Percentiles rank a stretch among this genome's conserved stretches.
Conservation (phyloP, 257 asterid species). For the Buddleja alternifolia region DNA sequence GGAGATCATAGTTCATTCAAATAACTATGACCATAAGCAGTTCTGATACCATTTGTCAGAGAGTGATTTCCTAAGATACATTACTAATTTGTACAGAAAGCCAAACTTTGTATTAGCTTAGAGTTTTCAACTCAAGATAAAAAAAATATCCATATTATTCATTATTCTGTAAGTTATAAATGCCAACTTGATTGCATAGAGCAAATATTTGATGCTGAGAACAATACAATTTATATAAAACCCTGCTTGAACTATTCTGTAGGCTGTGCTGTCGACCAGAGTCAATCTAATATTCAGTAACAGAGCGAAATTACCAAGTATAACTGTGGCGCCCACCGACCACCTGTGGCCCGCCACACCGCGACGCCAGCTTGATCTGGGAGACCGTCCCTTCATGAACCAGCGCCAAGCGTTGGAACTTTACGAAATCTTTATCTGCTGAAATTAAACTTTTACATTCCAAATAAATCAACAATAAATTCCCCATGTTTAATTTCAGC, state of each 20-base stretch:
- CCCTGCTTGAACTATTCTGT: conserved; percentile 18
- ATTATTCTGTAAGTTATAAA: conserved; percentile 12
- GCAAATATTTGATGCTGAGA: conserved; percentile 5
- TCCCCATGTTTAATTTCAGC: too few relatives aligned
- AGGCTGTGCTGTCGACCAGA: not conserved
- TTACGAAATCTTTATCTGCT: too few relatives aligned
- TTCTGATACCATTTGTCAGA: not conserved
- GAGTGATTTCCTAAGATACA: conserved; percentile 14
- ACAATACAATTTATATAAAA: not conserved
- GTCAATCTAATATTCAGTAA: conserved; percentile 1
- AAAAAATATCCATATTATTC: conserved; percentile 1
- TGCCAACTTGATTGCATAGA: not conserved
- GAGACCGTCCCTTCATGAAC: too few relatives aligned
- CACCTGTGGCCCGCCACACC: too few relatives aligned
- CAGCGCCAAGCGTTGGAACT: too few relatives aligned
- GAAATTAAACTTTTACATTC: too few relatives aligned
- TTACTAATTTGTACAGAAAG: not conserved
- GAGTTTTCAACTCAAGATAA: conserved; percentile 16
- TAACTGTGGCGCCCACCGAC: too few relatives aligned
- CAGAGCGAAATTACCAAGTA: not conserved
- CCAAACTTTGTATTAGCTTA: conserved; percentile 6
- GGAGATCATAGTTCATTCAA: not conserved
- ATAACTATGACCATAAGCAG: conserved; percentile 14
- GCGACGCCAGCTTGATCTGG: too few relatives aligned
- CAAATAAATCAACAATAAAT: too few relatives aligned